Conservation (phyloP, 2,329 filamentous ascomycete genomes). For the Pyrenochaeta sp. region DNA sequence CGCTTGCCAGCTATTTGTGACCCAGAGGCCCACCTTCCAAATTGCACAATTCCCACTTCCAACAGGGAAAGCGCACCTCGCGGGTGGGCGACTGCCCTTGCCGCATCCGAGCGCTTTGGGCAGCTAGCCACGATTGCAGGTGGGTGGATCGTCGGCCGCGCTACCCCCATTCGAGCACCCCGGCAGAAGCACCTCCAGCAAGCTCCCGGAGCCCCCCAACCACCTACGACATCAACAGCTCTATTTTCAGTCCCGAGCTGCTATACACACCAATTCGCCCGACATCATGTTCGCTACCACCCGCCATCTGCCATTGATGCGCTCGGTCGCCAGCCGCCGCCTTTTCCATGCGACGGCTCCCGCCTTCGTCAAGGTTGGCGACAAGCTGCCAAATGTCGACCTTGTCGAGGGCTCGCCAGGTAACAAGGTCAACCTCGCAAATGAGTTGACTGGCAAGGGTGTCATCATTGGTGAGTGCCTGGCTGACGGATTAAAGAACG, state of each 20-base stretch:
- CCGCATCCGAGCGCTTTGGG: slow-evolving; percentile 2
- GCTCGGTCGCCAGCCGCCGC: slow-evolving; percentile 30
- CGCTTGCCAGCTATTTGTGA: neutral
- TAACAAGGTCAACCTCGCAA: slow-evolving; percentile 87
- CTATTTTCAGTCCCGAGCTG: slow-evolving; percentile 4
- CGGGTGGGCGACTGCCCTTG: neutral
- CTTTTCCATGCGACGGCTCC: slow-evolving; percentile 72
- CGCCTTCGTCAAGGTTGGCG: slow-evolving; percentile 76
- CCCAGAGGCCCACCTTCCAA: neutral
- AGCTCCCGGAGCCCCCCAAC: slow-evolving; percentile 2
- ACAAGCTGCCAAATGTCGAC: slow-evolving; percentile 78
- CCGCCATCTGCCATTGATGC: slow-evolving; percentile 38
- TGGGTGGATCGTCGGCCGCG: neutral
- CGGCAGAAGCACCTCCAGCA: neutral
- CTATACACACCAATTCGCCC: slow-evolving; percentile 13
- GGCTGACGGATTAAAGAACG: neutral
- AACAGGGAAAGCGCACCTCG: neutral
- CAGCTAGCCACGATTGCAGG: neutral
- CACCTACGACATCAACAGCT: slow-evolving; percentile 12
- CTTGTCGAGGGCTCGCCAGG: slow-evolving; percentile 87
- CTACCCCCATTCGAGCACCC: neutral
- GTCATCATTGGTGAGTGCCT: slow-evolving; percentile 69
- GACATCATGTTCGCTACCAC: slow-evolving; percentile 37
- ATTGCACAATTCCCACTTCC: neutral
- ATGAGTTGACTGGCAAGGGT: slow-evolving; percentile 77